Conservation (phyloP, 1,139 yeast species). For the Casaregolazyma lundiana region DNA sequence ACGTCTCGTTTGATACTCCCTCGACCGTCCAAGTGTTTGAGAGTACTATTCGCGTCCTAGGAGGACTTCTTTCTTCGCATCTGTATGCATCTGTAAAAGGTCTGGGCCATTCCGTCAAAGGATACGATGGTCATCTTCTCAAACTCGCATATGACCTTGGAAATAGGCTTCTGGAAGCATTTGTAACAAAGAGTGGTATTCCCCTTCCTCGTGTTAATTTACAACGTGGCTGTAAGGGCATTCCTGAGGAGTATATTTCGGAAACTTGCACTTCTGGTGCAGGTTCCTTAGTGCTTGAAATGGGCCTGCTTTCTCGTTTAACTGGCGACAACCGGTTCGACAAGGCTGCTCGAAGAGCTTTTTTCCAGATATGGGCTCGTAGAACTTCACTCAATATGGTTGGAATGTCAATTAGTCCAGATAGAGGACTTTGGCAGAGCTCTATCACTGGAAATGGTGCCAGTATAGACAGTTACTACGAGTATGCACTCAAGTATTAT, state of each 20-base stretch:
- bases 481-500: slow-evolving; percentile 75
- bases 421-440: slow-evolving; percentile 53
- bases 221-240: slow-evolving; percentile 43
- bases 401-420: slow-evolving; percentile 74
- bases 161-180: slow-evolving; percentile 59
- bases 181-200: slow-evolving; percentile 50
- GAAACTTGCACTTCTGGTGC: slow-evolving; percentile 90
- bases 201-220: slow-evolving; percentile 75
- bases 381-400: slow-evolving; percentile 59
- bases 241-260: slow-evolving; percentile 29
- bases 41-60: slow-evolving; percentile 71
- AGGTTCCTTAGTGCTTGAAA: slow-evolving; percentile 74
- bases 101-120: slow-evolving; percentile 40
- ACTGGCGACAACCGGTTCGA: slow-evolving; percentile 75
- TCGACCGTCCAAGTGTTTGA: slow-evolving; percentile 84
- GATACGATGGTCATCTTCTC: slow-evolving; percentile 67
- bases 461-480: slow-evolving; percentile 88
- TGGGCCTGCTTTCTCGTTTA: slow-evolving; percentile 64
- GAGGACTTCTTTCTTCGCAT: slow-evolving; percentile 76
- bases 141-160: slow-evolving; percentile 71
- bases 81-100: slow-evolving; percentile 60
- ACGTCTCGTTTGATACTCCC: slow-evolving; percentile 52
- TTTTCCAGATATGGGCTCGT: slow-evolving; percentile 65
- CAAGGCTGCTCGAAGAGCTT: slow-evolving; percentile 55
- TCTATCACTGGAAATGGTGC: slow-evolving; percentile 81